Evolutionary conservation across 176 grass and related monocot species (phyloP).

Genomic region (Elaeis guineensis): DNA sequence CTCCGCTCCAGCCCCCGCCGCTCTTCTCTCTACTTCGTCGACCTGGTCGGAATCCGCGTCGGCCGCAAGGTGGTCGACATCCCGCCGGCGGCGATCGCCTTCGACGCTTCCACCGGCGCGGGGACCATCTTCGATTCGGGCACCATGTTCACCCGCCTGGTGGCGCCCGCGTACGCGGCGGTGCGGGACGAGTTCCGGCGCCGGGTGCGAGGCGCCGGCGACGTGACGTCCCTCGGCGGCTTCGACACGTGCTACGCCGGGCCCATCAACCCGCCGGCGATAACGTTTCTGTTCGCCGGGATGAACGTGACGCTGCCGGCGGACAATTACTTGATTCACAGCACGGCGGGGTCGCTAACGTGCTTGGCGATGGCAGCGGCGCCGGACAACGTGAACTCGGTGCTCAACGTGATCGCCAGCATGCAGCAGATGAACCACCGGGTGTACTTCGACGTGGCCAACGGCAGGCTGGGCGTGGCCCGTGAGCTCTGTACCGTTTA

Average conservation of each 20-base stretch:
- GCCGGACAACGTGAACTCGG: slow-evolving; percentile 68
- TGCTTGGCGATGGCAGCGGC: slow-evolving; percentile 92
- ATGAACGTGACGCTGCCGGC: slow-evolving; percentile 56
- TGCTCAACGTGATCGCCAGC: slow-evolving; percentile 87
- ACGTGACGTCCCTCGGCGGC: slow-evolving; percentile 81
- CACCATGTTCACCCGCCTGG: slow-evolving; percentile 86
- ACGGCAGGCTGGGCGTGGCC: slow-evolving; percentile 58
- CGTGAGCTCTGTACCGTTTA: slow-evolving; percentile 45
- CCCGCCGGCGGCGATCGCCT: slow-evolving; percentile 42
- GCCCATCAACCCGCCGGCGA: slow-evolving; percentile 50
- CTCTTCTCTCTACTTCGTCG: slow-evolving; percentile 80
- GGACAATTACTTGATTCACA: slow-evolving; percentile 91
- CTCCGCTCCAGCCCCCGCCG: slow-evolving; percentile 72
- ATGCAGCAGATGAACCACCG: slow-evolving; percentile 91
- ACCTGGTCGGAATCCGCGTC: slow-evolving; percentile 65
- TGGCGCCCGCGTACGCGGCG: slow-evolving; percentile 60
- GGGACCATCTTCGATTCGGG: slow-evolving; percentile 87
- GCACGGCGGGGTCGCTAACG: slow-evolving; percentile 64
- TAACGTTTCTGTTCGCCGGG: slow-evolving; percentile 60
- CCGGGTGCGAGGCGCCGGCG: slow-evolving; percentile 49
- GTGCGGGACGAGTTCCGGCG: slow-evolving; percentile 81
- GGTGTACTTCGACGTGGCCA: slow-evolving; percentile 61
- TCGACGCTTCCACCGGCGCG: slow-evolving; percentile 55
- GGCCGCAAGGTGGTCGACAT: slow-evolving; percentile 33
- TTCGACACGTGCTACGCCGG: slow-evolving; percentile 95